Conservation (phyloP, 2,329 filamentous ascomycete species). For the Clarireedia paspali region DNA sequence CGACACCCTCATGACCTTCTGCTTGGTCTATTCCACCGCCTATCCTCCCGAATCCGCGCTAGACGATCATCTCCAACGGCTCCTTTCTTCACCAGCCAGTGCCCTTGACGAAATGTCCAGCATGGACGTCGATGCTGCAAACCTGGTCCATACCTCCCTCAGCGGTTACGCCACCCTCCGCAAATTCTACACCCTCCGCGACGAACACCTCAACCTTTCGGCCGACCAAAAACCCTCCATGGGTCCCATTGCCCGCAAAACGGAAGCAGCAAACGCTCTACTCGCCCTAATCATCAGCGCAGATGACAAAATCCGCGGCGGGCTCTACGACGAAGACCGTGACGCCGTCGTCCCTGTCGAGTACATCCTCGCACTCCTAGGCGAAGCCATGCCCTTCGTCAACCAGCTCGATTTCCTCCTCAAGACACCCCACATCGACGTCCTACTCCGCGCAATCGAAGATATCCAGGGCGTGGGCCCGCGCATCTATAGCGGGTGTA, state of each 20-base stretch:
- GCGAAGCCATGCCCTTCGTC: slow-evolving; percentile 74
- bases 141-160: slow-evolving; percentile 75
- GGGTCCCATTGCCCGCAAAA: slow-evolving; percentile 50
- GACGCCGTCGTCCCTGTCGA: slow-evolving; percentile 85
- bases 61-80: slow-evolving; percentile 60
- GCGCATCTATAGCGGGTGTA: slow-evolving; percentile 64
- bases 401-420: slow-evolving; percentile 55
- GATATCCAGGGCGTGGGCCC: slow-evolving; percentile 70
- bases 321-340: slow-evolving; percentile 72
- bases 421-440: slow-evolving; percentile 64
- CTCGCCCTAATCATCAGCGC: slow-evolving; percentile 80
- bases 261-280: slow-evolving; percentile 65
- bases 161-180: slow-evolving; percentile 89
- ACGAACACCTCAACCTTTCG: slow-evolving; percentile 45
- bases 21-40: slow-evolving; percentile 73
- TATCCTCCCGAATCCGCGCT: slow-evolving; percentile 67
- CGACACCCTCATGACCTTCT: slow-evolving; percentile 80
- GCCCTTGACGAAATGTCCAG: slow-evolving; percentile 65
- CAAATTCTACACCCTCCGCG: slow-evolving; percentile 83
- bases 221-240: slow-evolving; percentile 32
- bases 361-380: slow-evolving; percentile 73
- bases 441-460: slow-evolving; percentile 68
- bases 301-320: slow-evolving; percentile 84
- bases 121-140: slow-evolving; percentile 72
- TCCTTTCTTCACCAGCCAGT: slow-evolving; percentile 64